These are phyloP conservation scores for Fusarium sp. DNA, from an alignment of 2,329 filamentous ascomycete species.

Conservation along the genomic window DNA sequence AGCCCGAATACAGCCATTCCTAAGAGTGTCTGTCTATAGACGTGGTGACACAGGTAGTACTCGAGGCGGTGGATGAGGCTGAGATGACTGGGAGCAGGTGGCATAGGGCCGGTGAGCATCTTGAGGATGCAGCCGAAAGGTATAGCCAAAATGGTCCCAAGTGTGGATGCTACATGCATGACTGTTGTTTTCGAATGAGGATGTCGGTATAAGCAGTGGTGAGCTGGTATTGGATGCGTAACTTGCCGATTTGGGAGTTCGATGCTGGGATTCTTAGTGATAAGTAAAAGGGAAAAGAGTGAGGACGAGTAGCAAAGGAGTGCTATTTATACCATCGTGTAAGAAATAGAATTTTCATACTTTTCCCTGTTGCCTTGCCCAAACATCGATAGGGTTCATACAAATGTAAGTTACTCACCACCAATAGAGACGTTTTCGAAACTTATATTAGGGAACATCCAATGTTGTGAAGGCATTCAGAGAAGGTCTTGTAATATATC, in stretches of 20 bases:
- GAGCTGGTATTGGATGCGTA: neutral
- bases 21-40: neutral
- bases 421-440: neutral
- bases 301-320: neutral
- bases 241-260: neutral
- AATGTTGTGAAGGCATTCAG: neutral
- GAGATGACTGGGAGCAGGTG: neutral
- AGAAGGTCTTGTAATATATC: neutral
- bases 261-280: neutral
- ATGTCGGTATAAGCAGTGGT: too few species aligned
- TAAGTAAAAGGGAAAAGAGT: neutral
- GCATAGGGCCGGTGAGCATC: neutral
- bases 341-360: neutral
- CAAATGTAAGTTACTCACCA: neutral
- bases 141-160: neutral
- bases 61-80: neutral
- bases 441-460: neutral
- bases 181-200: neutral
- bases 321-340: neutral
- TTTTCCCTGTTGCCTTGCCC: neutral
- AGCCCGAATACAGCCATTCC: rapidly evolving
- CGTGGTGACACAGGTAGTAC: neutral
- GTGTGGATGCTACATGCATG: neutral
- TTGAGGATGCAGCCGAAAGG: neutral
- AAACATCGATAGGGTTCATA: neutral